Evolutionary conservation across 2,329 filamentous ascomycete species (phyloP), one percentile per base, ranked within the genome.

Genomic region (Cladorrhinum sp.): DNA sequence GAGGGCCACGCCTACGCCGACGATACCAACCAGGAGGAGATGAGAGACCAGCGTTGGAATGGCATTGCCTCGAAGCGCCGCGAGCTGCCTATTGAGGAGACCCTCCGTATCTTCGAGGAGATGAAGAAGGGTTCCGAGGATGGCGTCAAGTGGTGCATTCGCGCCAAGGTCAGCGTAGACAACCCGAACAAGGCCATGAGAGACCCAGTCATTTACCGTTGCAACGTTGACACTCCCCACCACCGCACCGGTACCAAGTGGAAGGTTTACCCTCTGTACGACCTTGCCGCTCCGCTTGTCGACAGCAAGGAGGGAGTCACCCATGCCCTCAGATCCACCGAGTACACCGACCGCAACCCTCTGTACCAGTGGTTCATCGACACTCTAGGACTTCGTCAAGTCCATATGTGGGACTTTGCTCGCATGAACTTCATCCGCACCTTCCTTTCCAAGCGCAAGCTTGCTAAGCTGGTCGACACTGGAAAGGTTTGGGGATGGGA

Each of bases 121-220:
- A 99, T 99, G 95, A 96, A 93, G 81, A 83, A 84, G 59, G 93
- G 89, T 50, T 89, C 86, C 2, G 84, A 89, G 53, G 87, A 93
- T 74, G 95, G 95, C 61, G 77, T 86, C 53, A 86, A 83, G 71
- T 93, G 93, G 86, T 97, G 92, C 77, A 96, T 99, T 67, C 90
- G 95, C 62, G 95, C 95, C 61, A 97, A 96, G 81, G 91, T 98
- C 68, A 93, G 91, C 1, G 85, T 90, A 68, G 91, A 96, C 75
- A 90, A 95, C 77, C 90, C 90, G 66, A 98, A 99, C 81, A 96
- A 96, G 77, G 92, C 95, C 57, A 88, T 98, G 85, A 85, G 95
- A 66, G 95, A 99, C 75, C 95, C 95, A 12, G 93, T 98, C 75
- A 96, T 99, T 75, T 98, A 97, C 82, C 88, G 95, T 67, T 97